Percentiles rank a stretch among this genome's conserved stretches.
Conservation (phyloP, 2,329 filamentous ascomycete genomes). For the Clonostachys chloroleuca region DNA sequence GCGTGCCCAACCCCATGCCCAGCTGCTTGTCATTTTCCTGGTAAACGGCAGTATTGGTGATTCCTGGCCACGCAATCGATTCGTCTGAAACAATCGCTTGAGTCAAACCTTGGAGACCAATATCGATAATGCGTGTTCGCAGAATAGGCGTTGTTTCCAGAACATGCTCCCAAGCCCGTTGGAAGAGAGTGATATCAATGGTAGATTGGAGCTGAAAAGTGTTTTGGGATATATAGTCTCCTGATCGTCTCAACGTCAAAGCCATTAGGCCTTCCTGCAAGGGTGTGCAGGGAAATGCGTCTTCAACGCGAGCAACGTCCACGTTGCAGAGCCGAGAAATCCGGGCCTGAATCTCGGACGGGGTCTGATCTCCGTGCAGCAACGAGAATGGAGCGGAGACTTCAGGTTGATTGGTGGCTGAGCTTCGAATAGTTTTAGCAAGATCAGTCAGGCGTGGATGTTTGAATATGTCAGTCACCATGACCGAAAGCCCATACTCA, state of each 20-base stretch:
- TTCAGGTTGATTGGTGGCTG: no score
- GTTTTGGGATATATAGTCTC: slow-evolving; percentile 2
- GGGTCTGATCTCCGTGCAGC: no score
- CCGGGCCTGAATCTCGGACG: no score
- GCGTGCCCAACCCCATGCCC: slow-evolving; percentile 1
- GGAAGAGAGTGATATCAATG: neutral
- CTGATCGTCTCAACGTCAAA: slow-evolving; percentile 5
- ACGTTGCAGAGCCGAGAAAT: no score
- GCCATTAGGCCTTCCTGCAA: slow-evolving; percentile 9
- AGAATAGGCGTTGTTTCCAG: neutral
- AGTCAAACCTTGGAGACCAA: neutral
- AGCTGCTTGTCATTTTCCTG: neutral
- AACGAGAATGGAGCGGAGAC: no score
- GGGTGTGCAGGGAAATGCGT: slow-evolving; percentile 5
- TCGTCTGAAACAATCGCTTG: neutral
- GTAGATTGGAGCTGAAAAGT: neutral
- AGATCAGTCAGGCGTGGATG: neutral
- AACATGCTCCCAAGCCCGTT: neutral
- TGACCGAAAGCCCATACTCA: slow-evolving; percentile 33
- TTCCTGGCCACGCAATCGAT: neutral
- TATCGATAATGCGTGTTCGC: neutral
- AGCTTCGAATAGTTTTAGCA: no score
- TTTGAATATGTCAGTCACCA: slow-evolving; percentile 43
- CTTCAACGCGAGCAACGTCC: slow-evolving; percentile 1
- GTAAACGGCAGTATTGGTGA: neutral